Percentiles rank a stretch among this genome's conserved stretches.
These are phyloP conservation scores for Cladorrhinum sp. DNA, from an alignment of 2,329 filamentous ascomycete genomes.

Conservation along the genomic window DNA sequence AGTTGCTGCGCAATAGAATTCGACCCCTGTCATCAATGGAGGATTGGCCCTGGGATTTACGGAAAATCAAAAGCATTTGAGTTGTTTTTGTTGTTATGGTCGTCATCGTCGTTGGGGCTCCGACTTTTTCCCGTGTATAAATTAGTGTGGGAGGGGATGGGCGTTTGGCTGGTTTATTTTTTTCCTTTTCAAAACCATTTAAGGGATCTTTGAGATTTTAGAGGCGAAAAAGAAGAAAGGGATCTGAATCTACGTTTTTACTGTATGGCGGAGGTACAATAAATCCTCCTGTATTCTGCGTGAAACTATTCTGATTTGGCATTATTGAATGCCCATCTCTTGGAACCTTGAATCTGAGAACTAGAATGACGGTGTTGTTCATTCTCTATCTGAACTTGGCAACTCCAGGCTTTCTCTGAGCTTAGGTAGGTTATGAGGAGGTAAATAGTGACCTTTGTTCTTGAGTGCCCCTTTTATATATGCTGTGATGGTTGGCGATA, in stretches of 20 bases:
- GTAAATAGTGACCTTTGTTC: no score
- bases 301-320: no score
- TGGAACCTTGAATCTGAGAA: no score
- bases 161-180: neutral
- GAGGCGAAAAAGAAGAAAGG: neutral
- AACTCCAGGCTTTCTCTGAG: no score
- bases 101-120: neutral
- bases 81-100: neutral
- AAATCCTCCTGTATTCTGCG: no score
- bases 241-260: neutral
- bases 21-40: neutral
- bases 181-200: neutral
- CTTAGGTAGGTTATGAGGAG: no score
- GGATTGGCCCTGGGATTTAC: neutral
- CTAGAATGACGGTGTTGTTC: no score
- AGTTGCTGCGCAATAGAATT: conserved; percentile 22
- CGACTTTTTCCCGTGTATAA: neutral
- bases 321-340: no score
- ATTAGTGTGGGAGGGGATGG: neutral
- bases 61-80: neutral
- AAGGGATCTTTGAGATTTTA: neutral
- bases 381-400: no score
- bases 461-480: no score
- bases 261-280: neutral
- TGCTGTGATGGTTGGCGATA: no score